Base-by-base conservation (phyloP, 202 grass and related monocot genomes). In the Eragrostis tef region DNA sequence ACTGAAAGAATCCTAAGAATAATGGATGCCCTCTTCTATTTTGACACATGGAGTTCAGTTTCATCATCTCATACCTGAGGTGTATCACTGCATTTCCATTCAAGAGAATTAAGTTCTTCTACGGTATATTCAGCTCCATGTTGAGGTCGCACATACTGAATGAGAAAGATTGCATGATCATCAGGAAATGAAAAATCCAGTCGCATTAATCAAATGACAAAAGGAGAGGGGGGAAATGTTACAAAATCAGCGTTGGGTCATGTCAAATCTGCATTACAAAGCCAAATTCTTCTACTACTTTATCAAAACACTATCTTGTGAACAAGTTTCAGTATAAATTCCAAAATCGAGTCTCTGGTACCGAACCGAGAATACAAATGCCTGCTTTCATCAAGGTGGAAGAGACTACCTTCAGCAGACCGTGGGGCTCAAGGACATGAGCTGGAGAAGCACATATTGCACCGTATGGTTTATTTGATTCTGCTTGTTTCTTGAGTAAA, bases 381-480 rank as follows among this genome's bases (percentile, higher is more conserved):
- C 16, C 66, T 50, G 31, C 9, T 71, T 47, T 79, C 31, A 79
- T 52, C n/a, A 70, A 5, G 17, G 44, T 0, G 73, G 9, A 71
- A 39, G 3, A 29, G 12, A 52, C 39, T 86, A 97, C 93, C 89
- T 93, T 86, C 50, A 93, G 57, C 70, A 96, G 82, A 27, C 88
- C 84, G 2, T 86, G 78, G 58, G 90, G 74, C 61, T 93, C 70
- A 6, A 97, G 87, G 34, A 88, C 88, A 59, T 89, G 86, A 43
- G 88, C 84, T 67, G 90, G 90, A 48, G 93, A 97, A 21, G 86
- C 90, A 79, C 93, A 93, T 81, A 97, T 97, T 73, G 90, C 90
- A 41, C 90, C 93, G 81, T 93, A 97, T 16, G 83, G 82, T 79
- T 86, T 89, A 80, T 72, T 80, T 19, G 81, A 87, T 71, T 80